These are phyloP conservation scores for Phytophthora rubi DNA, from an alignment of 352 stramenopile genomes.

Conservation along the genomic window DNA sequence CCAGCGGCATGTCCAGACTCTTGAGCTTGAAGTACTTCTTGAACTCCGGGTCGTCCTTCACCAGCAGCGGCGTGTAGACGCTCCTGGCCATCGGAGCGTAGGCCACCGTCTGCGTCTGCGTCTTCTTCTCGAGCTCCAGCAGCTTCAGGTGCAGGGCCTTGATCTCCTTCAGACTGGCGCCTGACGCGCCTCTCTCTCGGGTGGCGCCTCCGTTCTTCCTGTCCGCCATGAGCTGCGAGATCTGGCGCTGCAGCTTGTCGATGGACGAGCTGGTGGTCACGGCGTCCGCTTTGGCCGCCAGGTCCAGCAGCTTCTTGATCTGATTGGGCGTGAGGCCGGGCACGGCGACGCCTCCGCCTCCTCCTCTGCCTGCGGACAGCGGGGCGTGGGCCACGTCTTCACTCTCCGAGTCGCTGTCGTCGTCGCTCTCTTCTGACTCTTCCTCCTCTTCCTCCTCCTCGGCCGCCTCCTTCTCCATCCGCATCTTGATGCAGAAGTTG, in stretches of 20 bases:
- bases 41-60: slow-evolving; percentile 76
- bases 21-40: slow-evolving; percentile 89
- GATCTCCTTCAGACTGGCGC: slow-evolving; percentile 75
- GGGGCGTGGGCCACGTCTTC: slow-evolving; percentile 50
- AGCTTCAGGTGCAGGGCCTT: slow-evolving; percentile 80
- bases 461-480: slow-evolving; percentile 69
- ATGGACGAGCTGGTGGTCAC: slow-evolving; percentile 54
- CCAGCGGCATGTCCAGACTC: slow-evolving; percentile 74
- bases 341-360: slow-evolving; percentile 40
- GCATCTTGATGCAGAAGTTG: slow-evolving; percentile 70
- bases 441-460: slow-evolving; percentile 58
- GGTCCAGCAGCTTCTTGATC: slow-evolving; percentile 71
- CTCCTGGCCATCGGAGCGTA: slow-evolving; percentile 32
- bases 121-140: slow-evolving; percentile 76
- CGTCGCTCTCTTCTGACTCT: slow-evolving; percentile 51
- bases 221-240: slow-evolving; percentile 72
- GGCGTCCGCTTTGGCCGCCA: slow-evolving; percentile 64
- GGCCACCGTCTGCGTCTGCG: slow-evolving; percentile 45
- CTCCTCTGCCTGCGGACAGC: slow-evolving; percentile 20
- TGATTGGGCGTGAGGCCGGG: slow-evolving; percentile 65
- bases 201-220: slow-evolving; percentile 28
- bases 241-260: slow-evolving; percentile 75
- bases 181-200: slow-evolving; percentile 43
- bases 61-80: slow-evolving; percentile 65
- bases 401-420: slow-evolving; percentile 78